Conservation (phyloP, 495 filamentous ascomycete species). For the Penicillium pancosmium region DNA sequence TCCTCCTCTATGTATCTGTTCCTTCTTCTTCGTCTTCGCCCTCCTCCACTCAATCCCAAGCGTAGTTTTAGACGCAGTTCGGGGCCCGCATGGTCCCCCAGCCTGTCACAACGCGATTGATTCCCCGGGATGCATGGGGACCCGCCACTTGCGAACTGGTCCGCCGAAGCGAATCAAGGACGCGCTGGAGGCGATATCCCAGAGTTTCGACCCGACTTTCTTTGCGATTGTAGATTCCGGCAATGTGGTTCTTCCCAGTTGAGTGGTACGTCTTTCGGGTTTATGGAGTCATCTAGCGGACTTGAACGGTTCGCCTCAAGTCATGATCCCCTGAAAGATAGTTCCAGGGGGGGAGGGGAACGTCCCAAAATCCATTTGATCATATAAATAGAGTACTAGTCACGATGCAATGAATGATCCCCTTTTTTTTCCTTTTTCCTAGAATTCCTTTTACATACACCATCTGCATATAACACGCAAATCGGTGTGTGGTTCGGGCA, state of each 20-base stretch:
- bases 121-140: slow-evolving; percentile 38
- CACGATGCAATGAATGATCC: slow-evolving; percentile 5
- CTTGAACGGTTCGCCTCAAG: not conserved
- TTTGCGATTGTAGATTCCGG: slow-evolving; percentile 5
- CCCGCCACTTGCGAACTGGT: slow-evolving; percentile 45
- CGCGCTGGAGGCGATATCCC: slow-evolving; percentile 7
- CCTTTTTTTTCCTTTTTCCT: slow-evolving; percentile 3
- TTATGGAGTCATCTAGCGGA: not conserved
- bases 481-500: not conserved
- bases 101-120: slow-evolving; percentile 34
- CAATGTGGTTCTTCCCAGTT: slow-evolving; percentile 7
- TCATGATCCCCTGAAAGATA: slow-evolving; percentile 3
- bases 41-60: slow-evolving; percentile 7
- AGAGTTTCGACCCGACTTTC: slow-evolving; percentile 6
- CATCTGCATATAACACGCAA: not conserved
- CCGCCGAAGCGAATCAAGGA: slow-evolving; percentile 19
- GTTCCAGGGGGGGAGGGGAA: not conserved
- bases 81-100: slow-evolving; percentile 1
- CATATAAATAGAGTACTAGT: slow-evolving; percentile 10
- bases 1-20: not conserved
- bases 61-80: not conserved
- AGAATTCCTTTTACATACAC: not conserved
- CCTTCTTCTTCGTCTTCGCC: slow-evolving; percentile 9
- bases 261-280: not conserved
- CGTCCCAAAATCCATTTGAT: slow-evolving; percentile 3